A percentile compares a stretch with the other conserved stretches of the same genome.
Evolutionary conservation across 768 basidiomycete genomes (phyloP).

Genomic region (Rhodotorula graminis): DNA sequence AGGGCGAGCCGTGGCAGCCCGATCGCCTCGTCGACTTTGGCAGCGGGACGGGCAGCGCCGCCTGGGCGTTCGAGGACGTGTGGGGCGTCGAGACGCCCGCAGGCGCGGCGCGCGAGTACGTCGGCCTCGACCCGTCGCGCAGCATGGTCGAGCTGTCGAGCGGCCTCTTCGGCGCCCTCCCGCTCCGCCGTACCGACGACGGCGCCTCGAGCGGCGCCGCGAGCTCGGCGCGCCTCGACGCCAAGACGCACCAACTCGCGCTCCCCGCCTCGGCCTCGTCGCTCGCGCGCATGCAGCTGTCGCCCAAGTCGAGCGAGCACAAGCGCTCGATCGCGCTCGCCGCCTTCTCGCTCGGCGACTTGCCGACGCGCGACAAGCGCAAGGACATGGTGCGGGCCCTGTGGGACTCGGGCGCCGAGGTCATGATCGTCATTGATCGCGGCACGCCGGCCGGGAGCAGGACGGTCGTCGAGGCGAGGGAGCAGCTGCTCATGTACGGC

Average conservation of each 20-base stretch:
- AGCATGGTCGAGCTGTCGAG: constrained; percentile 40
- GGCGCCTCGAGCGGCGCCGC: neutral
- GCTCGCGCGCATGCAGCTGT: constrained; percentile 53
- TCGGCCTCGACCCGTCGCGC: constrained; percentile 62
- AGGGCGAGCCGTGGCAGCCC: constrained; percentile 49
- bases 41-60: constrained; percentile 70
- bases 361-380: constrained; percentile 59
- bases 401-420: constrained; percentile 85
- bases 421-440: constrained; percentile 83
- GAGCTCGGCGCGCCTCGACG: constrained; percentile 19
- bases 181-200: constrained; percentile 26
- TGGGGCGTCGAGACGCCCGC: constrained; percentile 18
- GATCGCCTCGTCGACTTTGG: constrained; percentile 72
- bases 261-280: constrained; percentile 52
- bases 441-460: constrained; percentile 70
- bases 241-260: constrained; percentile 24
- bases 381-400: constrained; percentile 71
- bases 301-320: constrained; percentile 24
- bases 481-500: constrained; percentile 56
- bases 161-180: constrained; percentile 36
- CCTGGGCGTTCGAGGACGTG: constrained; percentile 64
- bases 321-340: constrained; percentile 64
- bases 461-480: constrained; percentile 69
- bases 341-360: constrained; percentile 76
- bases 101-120: constrained; percentile 49